phyloP scores from a whole-genome alignment of 176 grass and related monocot species.

The Musa beccarii region DNA sequence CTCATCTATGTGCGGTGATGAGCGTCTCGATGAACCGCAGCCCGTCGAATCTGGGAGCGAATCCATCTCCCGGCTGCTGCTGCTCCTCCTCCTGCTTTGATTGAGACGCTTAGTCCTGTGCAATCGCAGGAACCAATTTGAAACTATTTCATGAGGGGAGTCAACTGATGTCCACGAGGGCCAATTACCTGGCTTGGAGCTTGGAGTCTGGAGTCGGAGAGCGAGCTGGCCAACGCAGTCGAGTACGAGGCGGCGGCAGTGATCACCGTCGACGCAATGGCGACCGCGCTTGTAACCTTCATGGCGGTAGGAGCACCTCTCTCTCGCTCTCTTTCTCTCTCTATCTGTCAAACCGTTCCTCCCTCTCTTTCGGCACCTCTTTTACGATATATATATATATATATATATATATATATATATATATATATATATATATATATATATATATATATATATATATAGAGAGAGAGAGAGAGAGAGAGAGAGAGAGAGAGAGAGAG shows the following conservation, averaged over 20 bases:
- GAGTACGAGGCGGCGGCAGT: conserved; percentile 1
- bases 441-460: no score
- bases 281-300: background rate
- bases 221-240: background rate
- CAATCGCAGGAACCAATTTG: background rate
- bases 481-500: no score
- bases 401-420: no score
- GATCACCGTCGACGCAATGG: background rate
- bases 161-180: no score
- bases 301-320: background rate
- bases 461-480: no score
- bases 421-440: no score
- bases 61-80: background rate
- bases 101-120: background rate
- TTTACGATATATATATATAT: no score
- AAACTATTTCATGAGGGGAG: no score
- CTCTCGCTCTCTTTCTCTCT: background rate
- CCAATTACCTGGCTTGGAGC: background rate
- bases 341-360: no score
- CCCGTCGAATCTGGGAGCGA: background rate
- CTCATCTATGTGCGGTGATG: background rate
- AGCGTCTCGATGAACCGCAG: conserved; percentile 6
- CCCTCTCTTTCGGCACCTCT: no score
- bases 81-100: background rate
- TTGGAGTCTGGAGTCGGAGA: background rate